These are phyloP conservation scores for Solidago caesia DNA, from an alignment of 129 eudicot species.

Conservation along the genomic window DNA sequence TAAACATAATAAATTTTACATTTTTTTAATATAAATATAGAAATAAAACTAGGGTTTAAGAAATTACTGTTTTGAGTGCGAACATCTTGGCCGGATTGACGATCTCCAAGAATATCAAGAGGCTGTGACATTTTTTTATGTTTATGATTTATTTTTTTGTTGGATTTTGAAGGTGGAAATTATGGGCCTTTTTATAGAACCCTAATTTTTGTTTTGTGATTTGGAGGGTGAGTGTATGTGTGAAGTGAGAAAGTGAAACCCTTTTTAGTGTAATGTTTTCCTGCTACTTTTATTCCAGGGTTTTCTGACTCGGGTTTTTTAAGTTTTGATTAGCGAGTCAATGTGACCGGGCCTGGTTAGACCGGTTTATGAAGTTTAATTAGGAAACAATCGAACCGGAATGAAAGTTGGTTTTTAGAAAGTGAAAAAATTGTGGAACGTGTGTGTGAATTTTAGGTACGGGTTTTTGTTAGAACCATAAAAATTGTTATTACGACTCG, in stretches of 20 bases:
- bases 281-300: conserved; percentile 11
- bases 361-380: neutral
- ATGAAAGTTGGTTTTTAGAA: too few relatives aligned
- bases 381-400: neutral
- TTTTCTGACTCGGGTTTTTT: conserved; percentile 28
- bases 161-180: conserved; percentile 2
- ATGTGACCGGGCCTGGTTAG: conserved; percentile 14
- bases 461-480: too few relatives aligned
- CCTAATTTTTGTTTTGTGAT: conserved; percentile 25
- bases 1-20: neutral
- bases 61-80: conserved; percentile 83
- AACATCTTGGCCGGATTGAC: conserved; percentile 97
- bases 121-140: conserved; percentile 27
- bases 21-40: neutral
- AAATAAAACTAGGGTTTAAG: conserved; percentile 24
- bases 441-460: too few relatives aligned
- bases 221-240: neutral
- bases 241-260: conserved; percentile 1
- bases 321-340: neutral
- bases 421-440: too few relatives aligned
- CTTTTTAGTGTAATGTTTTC: neutral
- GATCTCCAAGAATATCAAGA: conserved; percentile 88
- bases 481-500: too few relatives aligned
- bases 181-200: conserved; percentile 14
- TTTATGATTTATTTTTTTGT: neutral